These are phyloP conservation scores for Leavenworthia alabamica DNA, from an alignment of 345 rosid genomes.

Conservation along the genomic window DNA sequence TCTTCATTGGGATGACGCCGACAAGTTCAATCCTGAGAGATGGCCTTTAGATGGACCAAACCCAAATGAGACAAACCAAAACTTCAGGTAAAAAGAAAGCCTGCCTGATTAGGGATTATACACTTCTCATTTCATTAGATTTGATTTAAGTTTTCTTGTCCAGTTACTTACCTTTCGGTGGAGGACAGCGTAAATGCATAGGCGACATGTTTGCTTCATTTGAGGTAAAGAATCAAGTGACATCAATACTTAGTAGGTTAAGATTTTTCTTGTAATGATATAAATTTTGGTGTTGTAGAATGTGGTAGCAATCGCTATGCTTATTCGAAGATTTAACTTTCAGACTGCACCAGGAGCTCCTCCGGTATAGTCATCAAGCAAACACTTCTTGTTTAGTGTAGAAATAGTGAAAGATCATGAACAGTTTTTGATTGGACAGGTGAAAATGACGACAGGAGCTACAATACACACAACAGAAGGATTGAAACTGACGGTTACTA, in stretches of 20 bases:
- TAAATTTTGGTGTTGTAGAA: conserved; percentile 37
- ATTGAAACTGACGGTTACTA: conserved; percentile 57
- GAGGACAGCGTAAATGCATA: conserved; percentile 91
- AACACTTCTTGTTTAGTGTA: neutral
- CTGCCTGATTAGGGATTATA: neutral
- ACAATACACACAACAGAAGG: conserved; percentile 87
- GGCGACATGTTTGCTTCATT: conserved; percentile 95
- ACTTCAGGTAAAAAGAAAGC: conserved; percentile 49
- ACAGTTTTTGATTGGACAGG: conserved; percentile 41
- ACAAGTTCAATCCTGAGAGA: conserved; percentile 89
- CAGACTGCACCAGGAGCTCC: conserved; percentile 83
- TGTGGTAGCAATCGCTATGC: conserved; percentile 87
- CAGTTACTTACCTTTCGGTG: conserved; percentile 98
- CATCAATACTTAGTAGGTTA: too few relatives aligned
- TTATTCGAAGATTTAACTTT: conserved; percentile 67
- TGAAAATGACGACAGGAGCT: conserved; percentile 89
- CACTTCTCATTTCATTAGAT: neutral
- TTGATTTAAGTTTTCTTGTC: neutral
- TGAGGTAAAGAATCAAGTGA: conserved; percentile 80
- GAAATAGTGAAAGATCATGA: too few relatives aligned
- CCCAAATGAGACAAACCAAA: conserved; percentile 95
- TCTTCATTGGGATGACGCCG: conserved; percentile 63
- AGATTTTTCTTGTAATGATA: neutral
- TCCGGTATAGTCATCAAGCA: conserved; percentile 44
- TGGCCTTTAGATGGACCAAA: conserved; percentile 95